Base-by-base conservation (phyloP, 2,329 filamentous ascomycete species). In the Botrytis galanthina region DNA sequence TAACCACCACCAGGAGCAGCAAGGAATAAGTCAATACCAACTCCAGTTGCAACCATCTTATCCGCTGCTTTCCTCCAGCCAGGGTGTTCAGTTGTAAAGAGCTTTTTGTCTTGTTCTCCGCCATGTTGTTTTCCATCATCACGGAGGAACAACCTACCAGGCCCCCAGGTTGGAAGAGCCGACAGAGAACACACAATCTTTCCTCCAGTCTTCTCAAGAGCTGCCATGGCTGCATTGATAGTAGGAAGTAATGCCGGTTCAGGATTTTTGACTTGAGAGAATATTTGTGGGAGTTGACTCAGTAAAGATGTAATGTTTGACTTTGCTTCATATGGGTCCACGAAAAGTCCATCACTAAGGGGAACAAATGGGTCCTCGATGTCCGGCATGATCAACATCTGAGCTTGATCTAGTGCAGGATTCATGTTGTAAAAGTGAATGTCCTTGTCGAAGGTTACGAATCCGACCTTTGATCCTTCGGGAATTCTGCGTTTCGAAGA, bases 351-450 rank as follows among this genome's bases (percentile, higher is more conserved):
- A 73, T 97, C 93, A 76, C 93, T 94, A 29, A 99, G 86, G 4
- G 96, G 95, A 26, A 98, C 90, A 81, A 99, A 99, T 0, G 96
- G 96, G 77, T 99, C 96, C 79, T 98, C 95, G 67, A 99, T 88
- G 81, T 99, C 96, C 5, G 96, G 93, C 93, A 99, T 97, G 69
- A 99, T 95, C 86, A 99, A 90, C 94, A 99, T 98, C 81, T 99
- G 96, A 16, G 96, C 94, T 83, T 94, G 91, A 72, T 96, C 92
- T 60, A 98, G 85, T 59, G 87, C 87, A 54, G 94, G 83, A 80
- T 91, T 94, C 78, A 97, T 90, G 80, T 98, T 98, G 86, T 98
- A 99, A 82, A 98, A 99, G 81, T 99, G 96, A 74, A 99, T 92
- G 79, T 98, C 94, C 83, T 94, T 95, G 84, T 99, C 96, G 81